These are phyloP conservation scores for Clavispora vitiphila DNA, from an alignment of 805 yeast genomes.

Conservation along the genomic window DNA sequence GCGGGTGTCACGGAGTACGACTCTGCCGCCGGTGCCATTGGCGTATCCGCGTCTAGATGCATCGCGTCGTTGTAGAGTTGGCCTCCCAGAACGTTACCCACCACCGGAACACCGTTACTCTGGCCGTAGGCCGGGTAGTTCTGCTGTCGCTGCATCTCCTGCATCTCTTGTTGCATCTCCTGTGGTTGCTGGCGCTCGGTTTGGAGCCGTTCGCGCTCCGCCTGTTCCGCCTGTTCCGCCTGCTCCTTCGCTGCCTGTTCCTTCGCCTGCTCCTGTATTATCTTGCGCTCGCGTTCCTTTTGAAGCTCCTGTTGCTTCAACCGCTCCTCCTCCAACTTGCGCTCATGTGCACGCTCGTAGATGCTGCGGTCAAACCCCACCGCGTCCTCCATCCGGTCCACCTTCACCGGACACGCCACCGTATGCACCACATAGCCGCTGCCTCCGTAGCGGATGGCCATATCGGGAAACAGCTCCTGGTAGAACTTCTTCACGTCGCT, in stretches of 20 bases:
- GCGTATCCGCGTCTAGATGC: not conserved
- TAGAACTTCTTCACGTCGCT: slow-evolving; percentile 1
- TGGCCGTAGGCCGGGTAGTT: not conserved
- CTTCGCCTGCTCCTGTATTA: not conserved
- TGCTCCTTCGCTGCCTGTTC: not conserved
- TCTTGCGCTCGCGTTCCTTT: not conserved
- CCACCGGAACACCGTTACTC: not conserved
- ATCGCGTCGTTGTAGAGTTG: not conserved
- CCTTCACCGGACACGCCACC: not conserved
- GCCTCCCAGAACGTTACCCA: not conserved
- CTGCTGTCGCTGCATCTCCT: not conserved
- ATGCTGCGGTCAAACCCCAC: slow-evolving; percentile 12
- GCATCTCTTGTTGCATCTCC: not conserved
- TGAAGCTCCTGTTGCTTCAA: not conserved
- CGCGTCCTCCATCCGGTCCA: slow-evolving; percentile 12
- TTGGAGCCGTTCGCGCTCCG: no score
- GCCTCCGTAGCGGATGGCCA: not conserved
- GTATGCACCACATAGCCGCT: not conserved
- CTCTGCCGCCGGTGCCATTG: not conserved
- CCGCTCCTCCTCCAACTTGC: slow-evolving; percentile 5
- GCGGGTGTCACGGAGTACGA: not conserved
- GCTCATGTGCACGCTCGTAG: slow-evolving; percentile 11
- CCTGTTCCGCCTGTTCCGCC: not conserved
- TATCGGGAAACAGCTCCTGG: not conserved
- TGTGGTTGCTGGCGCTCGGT: not conserved